phyloP scores from a whole-genome alignment of 2,329 filamentous ascomycete genomes.

The Cordyceps farinosa region DNA sequence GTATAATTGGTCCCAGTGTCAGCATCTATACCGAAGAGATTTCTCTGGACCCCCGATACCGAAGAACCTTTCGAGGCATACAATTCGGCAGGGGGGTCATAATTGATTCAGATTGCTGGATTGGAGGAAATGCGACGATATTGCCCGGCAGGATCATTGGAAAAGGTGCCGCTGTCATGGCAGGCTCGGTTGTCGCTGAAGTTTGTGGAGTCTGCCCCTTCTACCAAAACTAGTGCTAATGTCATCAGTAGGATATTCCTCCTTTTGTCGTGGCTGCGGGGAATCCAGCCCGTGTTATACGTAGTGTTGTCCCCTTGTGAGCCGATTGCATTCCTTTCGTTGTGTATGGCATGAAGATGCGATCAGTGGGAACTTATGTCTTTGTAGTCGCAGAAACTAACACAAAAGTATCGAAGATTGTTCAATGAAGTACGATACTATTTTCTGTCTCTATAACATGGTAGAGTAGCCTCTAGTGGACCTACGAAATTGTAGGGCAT shows the following conservation, averaged over 20 bases:
- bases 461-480: too few species aligned
- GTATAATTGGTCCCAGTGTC: conserved; percentile 77
- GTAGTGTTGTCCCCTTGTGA: conserved; percentile 34
- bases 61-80: conserved; percentile 69
- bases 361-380: neutral
- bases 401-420: too few species aligned
- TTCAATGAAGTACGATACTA: too few species aligned
- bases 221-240: neutral
- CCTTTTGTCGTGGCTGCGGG: conserved; percentile 53
- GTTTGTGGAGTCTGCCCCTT: conserved; percentile 32
- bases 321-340: neutral
- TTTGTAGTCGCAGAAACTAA: neutral
- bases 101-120: conserved; percentile 83
- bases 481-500: too few species aligned
- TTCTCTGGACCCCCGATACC: conserved; percentile 66
- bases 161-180: conserved; percentile 72
- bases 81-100: conserved; percentile 69
- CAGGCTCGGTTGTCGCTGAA: conserved; percentile 82
- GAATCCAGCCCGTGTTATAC: conserved; percentile 60
- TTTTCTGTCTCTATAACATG: too few species aligned
- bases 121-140: conserved; percentile 73
- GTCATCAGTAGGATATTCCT: neutral
- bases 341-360: too few species aligned
- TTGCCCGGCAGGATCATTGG: conserved; percentile 78
- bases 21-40: conserved; percentile 76